Evolutionary conservation across 176 grass and related monocot species (phyloP), one percentile per base, ranked within the genome.

Genomic region (Elaeis guineensis): DNA sequence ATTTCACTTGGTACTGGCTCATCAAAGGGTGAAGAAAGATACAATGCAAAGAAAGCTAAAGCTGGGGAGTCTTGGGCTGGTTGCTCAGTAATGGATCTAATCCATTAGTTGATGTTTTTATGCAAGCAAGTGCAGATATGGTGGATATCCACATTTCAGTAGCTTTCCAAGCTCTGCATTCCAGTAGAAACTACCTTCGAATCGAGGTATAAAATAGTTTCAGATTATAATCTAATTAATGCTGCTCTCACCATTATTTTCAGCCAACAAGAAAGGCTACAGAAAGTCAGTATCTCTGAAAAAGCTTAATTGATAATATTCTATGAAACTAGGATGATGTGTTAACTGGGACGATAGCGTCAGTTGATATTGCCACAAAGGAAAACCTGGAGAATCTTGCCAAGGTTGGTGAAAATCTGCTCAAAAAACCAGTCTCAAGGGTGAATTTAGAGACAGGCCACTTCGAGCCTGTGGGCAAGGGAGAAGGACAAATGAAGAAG

Each of bases 1-100:
- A 84, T 95, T 77, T 95, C 83, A 62, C 67, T 90, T 17, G 90
- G 90, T 18, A 86, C 90, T 14, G 86, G 90, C 22, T 86, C 82
- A 26, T 67, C 77, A 50, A 90, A 87, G 60, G 73, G 79, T 60
- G 74, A 79, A 67, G 74, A 57, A 2, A 83, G 74, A 26, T 59
- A 58, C 7, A 77, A 19, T 71, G 80, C 86, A 16, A 65, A 87
- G 59, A 51, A 16, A 4, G 86, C 83, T 58, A 84, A 79, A 64
- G 77, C 52, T 95, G 90, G 83, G 83, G 86, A 65, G 70, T 95
- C 0, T 68, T 90, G 22, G 71, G 83, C 65, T 90, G 90, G 86
- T 79, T 90, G 25, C 61, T 79, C 61, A 74, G 52, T 51, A 57
- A 53, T 62, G 86, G 90, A 63, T 90, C 90, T 6, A 90, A 75